Percentiles rank a stretch among this genome's conserved stretches.
These are phyloP conservation scores for Diplodia corticola DNA, from an alignment of 2,329 filamentous ascomycete species.

Conservation along the genomic window DNA sequence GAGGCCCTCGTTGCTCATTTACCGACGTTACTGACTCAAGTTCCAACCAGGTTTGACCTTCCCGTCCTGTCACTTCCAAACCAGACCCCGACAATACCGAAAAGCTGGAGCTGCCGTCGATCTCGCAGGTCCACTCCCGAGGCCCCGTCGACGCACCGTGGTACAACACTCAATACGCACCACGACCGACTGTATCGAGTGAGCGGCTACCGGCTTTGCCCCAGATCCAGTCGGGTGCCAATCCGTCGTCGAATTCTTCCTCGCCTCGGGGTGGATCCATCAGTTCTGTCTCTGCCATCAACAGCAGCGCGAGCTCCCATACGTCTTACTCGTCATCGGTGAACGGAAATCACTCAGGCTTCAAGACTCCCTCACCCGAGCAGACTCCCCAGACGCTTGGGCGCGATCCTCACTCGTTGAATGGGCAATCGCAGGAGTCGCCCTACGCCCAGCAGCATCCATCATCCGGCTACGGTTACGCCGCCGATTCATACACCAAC, in stretches of 20 bases:
- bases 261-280: constrained; percentile 77
- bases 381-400: constrained; percentile 53
- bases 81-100: constrained; percentile 58
- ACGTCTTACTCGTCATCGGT: constrained; percentile 59
- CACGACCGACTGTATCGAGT: constrained; percentile 67
- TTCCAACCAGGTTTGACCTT: constrained; percentile 15
- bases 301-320: constrained; percentile 55
- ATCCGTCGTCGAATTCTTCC: constrained; percentile 68
- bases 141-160: constrained; percentile 69
- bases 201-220: constrained; percentile 73
- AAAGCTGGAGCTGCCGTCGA: constrained; percentile 93
- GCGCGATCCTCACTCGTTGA: constrained; percentile 39
- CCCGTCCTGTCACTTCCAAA: constrained; percentile 19
- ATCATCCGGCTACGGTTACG: constrained; percentile 35
- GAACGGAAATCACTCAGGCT: constrained; percentile 55
- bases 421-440: constrained; percentile 42
- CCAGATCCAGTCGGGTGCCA: constrained; percentile 63
- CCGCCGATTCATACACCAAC: constrained; percentile 46
- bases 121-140: constrained; percentile 79
- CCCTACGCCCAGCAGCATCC: constrained; percentile 42
- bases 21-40: constrained; percentile 24
- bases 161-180: constrained; percentile 66
- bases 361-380: constrained; percentile 76
- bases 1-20: constrained; percentile 27
- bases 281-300: constrained; percentile 57